phyloP scores from a whole-genome alignment of 768 basidiomycete genomes.

The Megacollybia marginata region DNA sequence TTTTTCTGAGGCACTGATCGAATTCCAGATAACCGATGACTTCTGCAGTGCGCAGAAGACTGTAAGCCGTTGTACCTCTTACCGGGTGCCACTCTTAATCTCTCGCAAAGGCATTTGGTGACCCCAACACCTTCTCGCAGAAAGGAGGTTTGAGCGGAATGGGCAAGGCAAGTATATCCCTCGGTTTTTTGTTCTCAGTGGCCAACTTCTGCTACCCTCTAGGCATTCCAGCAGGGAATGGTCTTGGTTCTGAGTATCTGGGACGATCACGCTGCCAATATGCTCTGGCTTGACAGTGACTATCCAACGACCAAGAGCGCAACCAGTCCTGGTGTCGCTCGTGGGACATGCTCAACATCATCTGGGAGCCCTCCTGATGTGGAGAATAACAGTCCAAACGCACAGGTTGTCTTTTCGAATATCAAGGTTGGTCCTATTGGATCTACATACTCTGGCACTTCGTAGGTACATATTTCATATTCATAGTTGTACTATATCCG shows the following conservation, averaged over 20 bases:
- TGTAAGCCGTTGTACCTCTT: not conserved
- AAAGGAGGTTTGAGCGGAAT: conserved; percentile 34
- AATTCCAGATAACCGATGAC: conserved; percentile 29
- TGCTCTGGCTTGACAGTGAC: conserved; percentile 38
- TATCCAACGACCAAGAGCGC: conserved; percentile 32
- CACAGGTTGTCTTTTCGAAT: conserved; percentile 46
- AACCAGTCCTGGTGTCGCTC: conserved; percentile 33
- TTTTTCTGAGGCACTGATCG: not conserved
- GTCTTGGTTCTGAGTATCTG: conserved; percentile 11
- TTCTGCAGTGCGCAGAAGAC: conserved; percentile 35
- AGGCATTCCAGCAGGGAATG: conserved; percentile 27
- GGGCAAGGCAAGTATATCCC: conserved; percentile 25
- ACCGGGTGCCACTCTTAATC: not conserved
- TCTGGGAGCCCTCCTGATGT: conserved; percentile 39
- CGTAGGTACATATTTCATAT: too few relatives aligned
- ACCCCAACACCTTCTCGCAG: conserved; percentile 31
- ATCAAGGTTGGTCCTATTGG: conserved; percentile 46
- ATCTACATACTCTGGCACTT: conserved; percentile 27
- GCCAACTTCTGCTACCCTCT: conserved; percentile 36
- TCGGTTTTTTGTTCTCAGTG: conserved; percentile 38
- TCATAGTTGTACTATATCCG: too few relatives aligned
- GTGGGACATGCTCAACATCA: conserved; percentile 41
- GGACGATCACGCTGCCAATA: conserved; percentile 11
- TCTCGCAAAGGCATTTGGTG: conserved; percentile 24
- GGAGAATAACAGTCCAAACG: conserved; percentile 28